Percentiles rank a stretch among this genome's conserved stretches.
These are phyloP conservation scores for Ophiostoma sp. DNA, from an alignment of 2,329 filamentous ascomycete genomes.

Conservation along the genomic window DNA sequence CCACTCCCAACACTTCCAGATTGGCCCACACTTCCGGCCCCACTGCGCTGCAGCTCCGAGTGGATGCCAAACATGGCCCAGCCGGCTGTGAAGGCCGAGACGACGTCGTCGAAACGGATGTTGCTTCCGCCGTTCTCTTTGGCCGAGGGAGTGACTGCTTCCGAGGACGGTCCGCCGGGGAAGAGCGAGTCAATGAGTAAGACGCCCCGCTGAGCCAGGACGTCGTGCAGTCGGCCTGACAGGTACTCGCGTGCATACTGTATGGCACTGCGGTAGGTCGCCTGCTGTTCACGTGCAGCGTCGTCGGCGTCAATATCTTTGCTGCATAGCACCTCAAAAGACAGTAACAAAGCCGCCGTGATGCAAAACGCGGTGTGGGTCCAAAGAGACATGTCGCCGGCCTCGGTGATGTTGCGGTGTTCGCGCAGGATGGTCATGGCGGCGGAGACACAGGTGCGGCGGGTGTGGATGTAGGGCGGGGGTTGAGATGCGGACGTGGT, in stretches of 20 bases:
- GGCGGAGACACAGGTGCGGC: constrained; percentile 40
- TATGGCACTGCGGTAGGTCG: constrained; percentile 27
- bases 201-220: constrained; percentile 31
- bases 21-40: background rate
- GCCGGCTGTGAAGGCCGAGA: constrained; percentile 27
- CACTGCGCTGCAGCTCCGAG: constrained; percentile 19
- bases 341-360: constrained; percentile 33
- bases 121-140: background rate
- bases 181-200: constrained; percentile 31
- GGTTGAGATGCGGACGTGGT: background rate
- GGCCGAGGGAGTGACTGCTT: background rate
- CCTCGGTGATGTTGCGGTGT: constrained; percentile 30
- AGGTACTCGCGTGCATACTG: constrained; percentile 28
- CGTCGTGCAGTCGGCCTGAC: constrained; percentile 28
- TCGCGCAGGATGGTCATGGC: constrained; percentile 40
- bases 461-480: constrained; percentile 34
- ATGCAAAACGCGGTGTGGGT: constrained; percentile 36
- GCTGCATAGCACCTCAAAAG: constrained; percentile 32
- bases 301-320: background rate
- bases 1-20: background rate
- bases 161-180: constrained; percentile 11
- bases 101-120: constrained; percentile 29
- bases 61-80: constrained; percentile 29
- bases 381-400: constrained; percentile 33
- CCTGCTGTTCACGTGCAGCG: constrained; percentile 7